These are phyloP conservation scores for Picea glauca DNA, from an alignment of 75 land plant genomes.

Conservation along the genomic window DNA sequence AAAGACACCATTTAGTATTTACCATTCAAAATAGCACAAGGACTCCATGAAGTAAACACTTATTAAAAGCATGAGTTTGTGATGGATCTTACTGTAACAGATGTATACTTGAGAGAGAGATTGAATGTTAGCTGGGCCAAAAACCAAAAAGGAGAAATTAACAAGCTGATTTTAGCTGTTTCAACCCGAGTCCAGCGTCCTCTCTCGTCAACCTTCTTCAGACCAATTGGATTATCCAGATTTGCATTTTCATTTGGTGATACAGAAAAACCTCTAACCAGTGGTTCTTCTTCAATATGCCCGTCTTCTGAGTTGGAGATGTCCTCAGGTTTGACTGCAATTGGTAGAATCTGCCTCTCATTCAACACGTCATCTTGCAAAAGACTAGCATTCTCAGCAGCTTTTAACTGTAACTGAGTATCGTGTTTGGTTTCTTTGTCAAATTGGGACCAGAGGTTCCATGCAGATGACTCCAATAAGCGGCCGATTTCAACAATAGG, in stretches of 20 bases:
- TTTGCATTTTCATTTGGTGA: slow-evolving; percentile 4
- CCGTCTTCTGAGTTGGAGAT: slow-evolving; percentile 1
- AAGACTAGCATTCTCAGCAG: slow-evolving; percentile 38
- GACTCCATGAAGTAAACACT: background rate
- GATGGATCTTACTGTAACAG: slow-evolving; percentile 76
- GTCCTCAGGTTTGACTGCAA: slow-evolving; percentile 5
- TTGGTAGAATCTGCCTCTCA: background rate
- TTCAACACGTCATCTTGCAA: slow-evolving; percentile 14
- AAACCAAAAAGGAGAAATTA: slow-evolving; percentile 96
- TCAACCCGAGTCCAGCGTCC: slow-evolving; percentile 72
- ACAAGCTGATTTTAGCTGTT: slow-evolving; percentile 71
- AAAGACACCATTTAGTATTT: background rate
- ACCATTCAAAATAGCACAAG: background rate
- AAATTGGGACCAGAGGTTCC: slow-evolving; percentile 26
- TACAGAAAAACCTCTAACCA: background rate
- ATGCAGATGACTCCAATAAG: slow-evolving; percentile 34
- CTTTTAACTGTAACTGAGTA: slow-evolving; percentile 11
- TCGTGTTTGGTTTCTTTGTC: background rate
- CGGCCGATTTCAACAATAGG: slow-evolving; percentile 72
- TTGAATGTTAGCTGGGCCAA: slow-evolving; percentile 93
- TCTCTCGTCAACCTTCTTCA: slow-evolving; percentile 28
- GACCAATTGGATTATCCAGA: slow-evolving; percentile 1
- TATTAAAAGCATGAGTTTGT: background rate
- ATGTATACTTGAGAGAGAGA: slow-evolving; percentile 89
- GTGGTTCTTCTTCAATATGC: background rate